phyloP scores from a whole-genome alignment of 179 eudicot species.

The Silene noctiflora region DNA sequence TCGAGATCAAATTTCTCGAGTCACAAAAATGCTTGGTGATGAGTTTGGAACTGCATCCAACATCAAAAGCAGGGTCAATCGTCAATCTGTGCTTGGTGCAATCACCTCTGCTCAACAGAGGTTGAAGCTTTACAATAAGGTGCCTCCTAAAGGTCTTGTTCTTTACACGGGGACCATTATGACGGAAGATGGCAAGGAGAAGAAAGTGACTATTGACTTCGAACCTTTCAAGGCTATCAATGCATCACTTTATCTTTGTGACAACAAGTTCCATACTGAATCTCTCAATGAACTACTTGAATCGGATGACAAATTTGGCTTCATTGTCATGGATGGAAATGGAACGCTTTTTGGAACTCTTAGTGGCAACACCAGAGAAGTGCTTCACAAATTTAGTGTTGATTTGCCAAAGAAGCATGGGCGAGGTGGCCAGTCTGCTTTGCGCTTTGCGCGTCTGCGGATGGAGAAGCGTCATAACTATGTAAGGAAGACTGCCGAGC shows the following conservation, averaged over 20 bases:
- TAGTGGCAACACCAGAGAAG: conserved; percentile 24
- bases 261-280: conserved; percentile 27
- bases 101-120: conserved; percentile 24
- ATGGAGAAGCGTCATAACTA: conserved; percentile 29
- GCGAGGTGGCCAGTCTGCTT: conserved; percentile 23
- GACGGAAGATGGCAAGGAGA: conserved; percentile 24
- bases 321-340: conserved; percentile 27
- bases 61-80: not conserved
- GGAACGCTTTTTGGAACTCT: conserved; percentile 25
- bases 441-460: conserved; percentile 26
- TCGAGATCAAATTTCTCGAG: conserved; percentile 18
- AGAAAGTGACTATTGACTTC: conserved; percentile 26
- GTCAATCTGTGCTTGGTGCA: not conserved
- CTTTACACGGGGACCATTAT: conserved; percentile 21
- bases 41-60: not conserved
- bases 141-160: conserved; percentile 23
- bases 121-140: conserved; percentile 21
- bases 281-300: conserved; percentile 25
- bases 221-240: conserved; percentile 25
- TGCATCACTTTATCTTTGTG: conserved; percentile 26
- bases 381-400: conserved; percentile 22
- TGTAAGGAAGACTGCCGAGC: conserved; percentile 26
- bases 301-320: conserved; percentile 24
- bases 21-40: conserved; percentile 23
- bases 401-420: conserved; percentile 27